Base-by-base conservation (phyloP, 2,329 filamentous ascomycete species). In the Aspergillus sp. region DNA sequence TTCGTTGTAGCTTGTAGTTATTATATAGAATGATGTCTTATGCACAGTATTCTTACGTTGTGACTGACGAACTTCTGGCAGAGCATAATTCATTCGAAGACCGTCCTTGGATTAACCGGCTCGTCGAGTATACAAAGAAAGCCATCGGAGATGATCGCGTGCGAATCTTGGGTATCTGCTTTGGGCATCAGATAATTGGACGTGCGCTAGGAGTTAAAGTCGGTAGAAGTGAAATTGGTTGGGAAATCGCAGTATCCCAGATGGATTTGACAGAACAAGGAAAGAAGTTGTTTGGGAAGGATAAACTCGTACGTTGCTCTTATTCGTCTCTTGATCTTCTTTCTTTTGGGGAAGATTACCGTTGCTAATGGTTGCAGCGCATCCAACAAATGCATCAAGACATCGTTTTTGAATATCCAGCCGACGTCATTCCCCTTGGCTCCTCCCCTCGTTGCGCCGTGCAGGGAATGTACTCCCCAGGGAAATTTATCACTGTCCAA, bases 381-480 rank as follows among this genome's bases (percentile, higher is more conserved):
- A 59, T 94, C 51, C 84, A 90, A 63, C 87, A 94, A 66, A 91
- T 94, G 86, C 88, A 95, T 67, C 80, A 82, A 53, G 88, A 96
- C 62, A 78, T 85, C 34, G 84, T 91, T 4, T 77, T 76, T 55
- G 67, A 74, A 26, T 80, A 81, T 46, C 87, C 88, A 0, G 59
- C 73, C 4, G 79, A 76, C 45, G 77, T 83, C 2, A 73, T 83
- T 47, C 67, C 73, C 2, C 73, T 94, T 2, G 88, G 81, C 2
- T 76, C 74, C 36, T 85, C 85, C 2, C 74, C 76, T 3, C 68
- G 74, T 41, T 94, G 88, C 69, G 69, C 75, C 7, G 81, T 88
- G n/a, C 88, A 94, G 65, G 85, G 82, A 51, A 88, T 94, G 78
- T 86, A 93, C 62, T 67, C 75, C 19, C 78, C 82, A 6, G 72